A percentile compares a stretch with the other conserved stretches of the same genome.
Evolutionary conservation across 208 protist genomes (phyloP).

Genomic region (Wallacemonas sp.): DNA sequence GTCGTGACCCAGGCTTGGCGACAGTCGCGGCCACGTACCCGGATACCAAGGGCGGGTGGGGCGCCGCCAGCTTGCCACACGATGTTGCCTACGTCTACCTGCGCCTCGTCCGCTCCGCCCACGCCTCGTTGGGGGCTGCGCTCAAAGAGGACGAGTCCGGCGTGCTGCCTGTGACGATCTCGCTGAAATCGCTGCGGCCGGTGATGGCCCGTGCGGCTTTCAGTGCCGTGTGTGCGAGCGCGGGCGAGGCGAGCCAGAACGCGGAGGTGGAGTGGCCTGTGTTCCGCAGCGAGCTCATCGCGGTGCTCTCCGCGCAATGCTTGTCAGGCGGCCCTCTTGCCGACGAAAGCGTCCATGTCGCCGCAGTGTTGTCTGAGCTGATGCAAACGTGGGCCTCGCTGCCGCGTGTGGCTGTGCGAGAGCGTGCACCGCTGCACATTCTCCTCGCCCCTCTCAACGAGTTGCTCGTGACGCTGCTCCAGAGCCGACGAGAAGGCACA

Average conservation of each 20-base stretch:
- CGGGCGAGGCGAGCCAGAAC: background rate
- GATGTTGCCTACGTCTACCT: conserved; percentile 45
- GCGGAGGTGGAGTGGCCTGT: conserved; percentile 40
- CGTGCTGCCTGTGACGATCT: conserved; percentile 12
- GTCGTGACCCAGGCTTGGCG: conserved; percentile 73
- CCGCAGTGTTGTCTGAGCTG: conserved; percentile 50
- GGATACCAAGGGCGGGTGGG: conserved; percentile 78
- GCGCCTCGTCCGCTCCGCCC: background rate
- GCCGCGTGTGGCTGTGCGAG: conserved; percentile 48
- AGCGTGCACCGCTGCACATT: conserved; percentile 71
- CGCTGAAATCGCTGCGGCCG: conserved; percentile 28
- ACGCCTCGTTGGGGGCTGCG: background rate
- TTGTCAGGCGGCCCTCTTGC: background rate
- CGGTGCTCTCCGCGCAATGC: conserved; percentile 24
- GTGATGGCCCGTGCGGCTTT: conserved; percentile 21
- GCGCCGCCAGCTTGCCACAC: conserved; percentile 35
- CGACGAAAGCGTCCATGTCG: conserved; percentile 32
- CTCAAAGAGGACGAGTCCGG: background rate
- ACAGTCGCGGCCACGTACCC: conserved; percentile 78
- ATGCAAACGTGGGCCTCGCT: conserved; percentile 67
- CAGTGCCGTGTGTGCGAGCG: conserved; percentile 10
- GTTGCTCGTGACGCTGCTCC: conserved; percentile 49
- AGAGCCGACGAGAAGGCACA: conserved; percentile 7
- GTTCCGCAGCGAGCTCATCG: conserved; percentile 38
- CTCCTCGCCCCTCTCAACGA: conserved; percentile 72